A percentile compares a stretch with the other conserved stretches of the same genome.
Conservation (phyloP, 2,329 filamentous ascomycete genomes). For the Diaporthe velutina region DNA sequence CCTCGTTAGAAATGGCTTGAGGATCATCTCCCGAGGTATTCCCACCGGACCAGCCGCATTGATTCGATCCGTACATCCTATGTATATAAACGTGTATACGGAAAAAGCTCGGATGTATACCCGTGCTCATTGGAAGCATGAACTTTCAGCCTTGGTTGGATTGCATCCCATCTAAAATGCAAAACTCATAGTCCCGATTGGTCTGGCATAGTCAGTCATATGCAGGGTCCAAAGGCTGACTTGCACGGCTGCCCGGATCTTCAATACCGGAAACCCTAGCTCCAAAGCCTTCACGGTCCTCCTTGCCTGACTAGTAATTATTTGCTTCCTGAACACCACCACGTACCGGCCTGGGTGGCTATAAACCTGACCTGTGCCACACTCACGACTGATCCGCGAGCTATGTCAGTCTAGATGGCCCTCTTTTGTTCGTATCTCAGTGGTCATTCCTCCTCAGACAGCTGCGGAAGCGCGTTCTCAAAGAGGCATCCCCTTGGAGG, state of each 20-base stretch:
- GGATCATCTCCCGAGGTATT: neutral
- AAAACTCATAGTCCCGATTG: neutral
- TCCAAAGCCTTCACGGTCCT: neutral
- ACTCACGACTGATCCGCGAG: neutral
- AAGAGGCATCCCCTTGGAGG: neutral
- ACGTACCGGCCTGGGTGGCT: neutral
- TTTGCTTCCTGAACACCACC: neutral
- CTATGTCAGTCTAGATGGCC: neutral
- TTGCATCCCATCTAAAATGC: neutral
- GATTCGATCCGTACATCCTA: neutral
- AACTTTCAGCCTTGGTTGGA: neutral
- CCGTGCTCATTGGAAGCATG: neutral
- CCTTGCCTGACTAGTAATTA: neutral
- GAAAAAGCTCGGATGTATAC: neutral
- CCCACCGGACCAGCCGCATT: neutral
- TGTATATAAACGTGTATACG: neutral
- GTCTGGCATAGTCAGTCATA: neutral
- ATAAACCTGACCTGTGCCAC: neutral
- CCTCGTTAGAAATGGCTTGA: neutral
- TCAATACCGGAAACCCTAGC: constrained; percentile 5
- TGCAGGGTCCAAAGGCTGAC: neutral
- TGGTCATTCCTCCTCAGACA: neutral
- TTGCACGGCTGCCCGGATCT: neutral
- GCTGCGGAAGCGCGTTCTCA: neutral
- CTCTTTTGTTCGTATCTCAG: neutral